Conservation (phyloP, 768 basidiomycete species). For the Suillus fuscotomentosus region DNA sequence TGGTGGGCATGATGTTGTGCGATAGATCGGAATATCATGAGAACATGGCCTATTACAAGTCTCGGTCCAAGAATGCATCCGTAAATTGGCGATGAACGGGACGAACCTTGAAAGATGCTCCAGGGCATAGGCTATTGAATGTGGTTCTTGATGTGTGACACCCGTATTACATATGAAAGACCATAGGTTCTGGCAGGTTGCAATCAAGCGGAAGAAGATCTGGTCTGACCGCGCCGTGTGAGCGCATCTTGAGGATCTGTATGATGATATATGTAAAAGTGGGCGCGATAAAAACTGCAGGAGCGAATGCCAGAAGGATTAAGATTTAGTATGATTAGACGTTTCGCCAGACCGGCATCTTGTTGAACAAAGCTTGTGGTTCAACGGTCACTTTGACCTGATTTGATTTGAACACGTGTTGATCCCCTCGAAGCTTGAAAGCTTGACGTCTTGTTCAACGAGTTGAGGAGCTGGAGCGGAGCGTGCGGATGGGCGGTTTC, state of each 20-base stretch:
- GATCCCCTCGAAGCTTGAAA: neutral
- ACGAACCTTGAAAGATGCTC: neutral
- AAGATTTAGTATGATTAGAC: conserved; percentile 32
- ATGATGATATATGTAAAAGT: neutral
- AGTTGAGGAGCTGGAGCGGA: conserved; percentile 3
- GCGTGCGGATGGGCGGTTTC: neutral
- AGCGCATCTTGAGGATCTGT: neutral
- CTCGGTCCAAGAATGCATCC: conserved; percentile 11
- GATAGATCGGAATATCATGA: conserved; percentile 22
- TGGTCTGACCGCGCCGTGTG: neutral
- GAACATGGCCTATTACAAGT: conserved; percentile 19
- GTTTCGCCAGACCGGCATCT: conserved; percentile 22
- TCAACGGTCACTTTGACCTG: neutral
- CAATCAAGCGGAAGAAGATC: neutral
- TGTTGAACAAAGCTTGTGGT: neutral
- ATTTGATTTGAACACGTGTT: conserved; percentile 7
- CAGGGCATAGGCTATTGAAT: neutral
- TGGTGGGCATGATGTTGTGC: conserved; percentile 24
- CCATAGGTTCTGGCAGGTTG: neutral
- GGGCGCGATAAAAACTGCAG: neutral
- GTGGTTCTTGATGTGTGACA: neutral
- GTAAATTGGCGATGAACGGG: neutral
- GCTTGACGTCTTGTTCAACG: neutral
- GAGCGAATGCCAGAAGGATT: conserved; percentile 8
- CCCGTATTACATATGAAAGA: neutral